Percentiles rank a stretch among this genome's conserved stretches.
phyloP scores from a whole-genome alignment of 805 yeast species.

The Monosporozyma solicola region DNA sequence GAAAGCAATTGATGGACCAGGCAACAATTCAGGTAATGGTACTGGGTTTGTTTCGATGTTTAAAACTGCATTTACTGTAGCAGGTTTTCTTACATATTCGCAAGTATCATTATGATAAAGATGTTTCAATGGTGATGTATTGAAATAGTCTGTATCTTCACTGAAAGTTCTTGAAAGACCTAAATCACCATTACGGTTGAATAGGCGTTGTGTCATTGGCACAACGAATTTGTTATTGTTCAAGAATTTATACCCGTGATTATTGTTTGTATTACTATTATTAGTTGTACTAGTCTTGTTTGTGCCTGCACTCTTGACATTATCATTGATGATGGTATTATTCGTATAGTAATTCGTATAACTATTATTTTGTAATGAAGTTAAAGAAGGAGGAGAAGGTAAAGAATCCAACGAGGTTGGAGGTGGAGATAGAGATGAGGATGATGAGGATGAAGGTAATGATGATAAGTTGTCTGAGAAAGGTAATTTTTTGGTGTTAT shows the following conservation, averaged over 20 bases:
- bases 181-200: not conserved
- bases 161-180: slow-evolving; percentile 23
- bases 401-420: not conserved
- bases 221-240: not conserved
- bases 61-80: slow-evolving; percentile 5
- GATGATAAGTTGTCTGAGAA: not conserved
- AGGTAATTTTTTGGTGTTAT: not conserved
- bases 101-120: slow-evolving; percentile 17
- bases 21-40: not conserved
- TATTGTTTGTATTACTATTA: not conserved
- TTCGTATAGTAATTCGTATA: not conserved
- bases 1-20: not conserved
- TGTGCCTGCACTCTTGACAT: not conserved
- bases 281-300: not conserved
- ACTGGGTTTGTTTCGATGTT: slow-evolving; percentile 2
- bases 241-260: not conserved
- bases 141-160: slow-evolving; percentile 28
- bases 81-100: slow-evolving; percentile 5
- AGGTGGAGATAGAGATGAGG: not conserved
- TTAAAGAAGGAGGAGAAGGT: not conserved
- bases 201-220: not conserved
- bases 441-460: not conserved
- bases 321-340: not conserved
- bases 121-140: slow-evolving; percentile 29
- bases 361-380: not conserved